Evolutionary conservation across 345 rosid species (phyloP), one percentile per base, ranked within the genome.

Genomic region (Eucalyptus melliodora): DNA sequence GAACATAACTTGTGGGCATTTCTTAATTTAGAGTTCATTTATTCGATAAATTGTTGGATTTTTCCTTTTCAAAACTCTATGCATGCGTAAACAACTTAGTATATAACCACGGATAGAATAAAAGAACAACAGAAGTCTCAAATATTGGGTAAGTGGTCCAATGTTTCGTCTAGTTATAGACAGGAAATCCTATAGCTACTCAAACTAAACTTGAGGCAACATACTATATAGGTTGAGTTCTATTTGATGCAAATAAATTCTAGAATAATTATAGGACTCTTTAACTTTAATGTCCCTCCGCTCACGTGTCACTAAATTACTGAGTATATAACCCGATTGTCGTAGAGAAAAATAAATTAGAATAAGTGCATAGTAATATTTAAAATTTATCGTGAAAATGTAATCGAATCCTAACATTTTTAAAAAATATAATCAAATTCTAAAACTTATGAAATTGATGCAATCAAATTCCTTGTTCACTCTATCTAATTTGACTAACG

Each of bases 401-500:
- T 27, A 60, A 60, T 12, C 11, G 16, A 27, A 0, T 60, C 6
- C 4, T 60, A 27, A 60, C 2, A 60, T 0, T 27, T 60, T 2
- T 6, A 26, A 60, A 60, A 60, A 27, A 4, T 60, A 60, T 26
- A 60, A 26, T 60, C 31, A 60, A 60, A 3, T 27, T 60, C 8
- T 53, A 53, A 60, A 60, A 60, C 4, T 60, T 60, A 7, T 27
- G 0, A 60, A 12, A 60, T 60, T 60, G 15, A 60, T 60, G 4
- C 16, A 27, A 26, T 60, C 31, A 12, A 60, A 26, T 60, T 60
- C 4, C 1, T 27, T 27, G 13, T 56, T 56, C 2, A 56, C 30
- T 23, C 30, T 0, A 0, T 67, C 40, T 27, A 60, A 27, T 27
- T 60, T 60, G 4, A 27, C 31, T 60, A 60, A 26, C 1, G 0